Evolutionary conservation across 306 rosid genomes (phyloP), one percentile per base, ranked within the genome.

Genomic region (Acmispon strigosus): DNA sequence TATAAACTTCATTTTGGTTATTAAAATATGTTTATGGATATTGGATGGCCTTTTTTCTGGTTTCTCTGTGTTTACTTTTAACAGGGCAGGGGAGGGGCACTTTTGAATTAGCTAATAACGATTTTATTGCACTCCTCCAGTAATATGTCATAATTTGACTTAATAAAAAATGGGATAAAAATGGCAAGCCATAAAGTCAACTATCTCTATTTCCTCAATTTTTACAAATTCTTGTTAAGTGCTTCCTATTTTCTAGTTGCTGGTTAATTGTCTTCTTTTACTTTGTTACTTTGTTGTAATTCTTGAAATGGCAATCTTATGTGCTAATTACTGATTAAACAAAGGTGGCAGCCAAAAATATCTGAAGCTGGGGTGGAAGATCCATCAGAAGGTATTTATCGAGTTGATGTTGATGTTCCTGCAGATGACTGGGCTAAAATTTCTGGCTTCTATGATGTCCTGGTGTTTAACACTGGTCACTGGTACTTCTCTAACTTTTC

Each of bases 381-480:
- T 62, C 89, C 83, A 79, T 66, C 79, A 13, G 83, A 88, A 76
- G 96, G 96, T 73, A 59, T 78, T 36, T 62, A 85, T 78, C 84
- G 92, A 54, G 94, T 90, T 10, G 98, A 93, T 73, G 96, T 86
- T 50, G 98, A 93, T 85, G 80, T 79, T 82, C 97, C 98, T 48
- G 91, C 96, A 10, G 90, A 85, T 78, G 96, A 88, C 54, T 93
- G 98, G 98, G 85, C 77, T 55, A 75, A 63, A 73, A 88, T 93
- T 63, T 59, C 82, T 62, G 80, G 82, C 61, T 93, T 88, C 86
- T 93, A 90, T 62, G 90, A 93, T 76, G 94, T 90, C 55, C 88
- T 93, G 66, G 78, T 93, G 77, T 93, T 90, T 76, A 93, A 88
- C 72, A 86, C 97, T 42, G 97, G 98, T 59, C 98, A 93, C 56